Evolutionary conservation across 2,329 filamentous ascomycete species (phyloP).

Genomic region (Dactylellina cionopaga): DNA sequence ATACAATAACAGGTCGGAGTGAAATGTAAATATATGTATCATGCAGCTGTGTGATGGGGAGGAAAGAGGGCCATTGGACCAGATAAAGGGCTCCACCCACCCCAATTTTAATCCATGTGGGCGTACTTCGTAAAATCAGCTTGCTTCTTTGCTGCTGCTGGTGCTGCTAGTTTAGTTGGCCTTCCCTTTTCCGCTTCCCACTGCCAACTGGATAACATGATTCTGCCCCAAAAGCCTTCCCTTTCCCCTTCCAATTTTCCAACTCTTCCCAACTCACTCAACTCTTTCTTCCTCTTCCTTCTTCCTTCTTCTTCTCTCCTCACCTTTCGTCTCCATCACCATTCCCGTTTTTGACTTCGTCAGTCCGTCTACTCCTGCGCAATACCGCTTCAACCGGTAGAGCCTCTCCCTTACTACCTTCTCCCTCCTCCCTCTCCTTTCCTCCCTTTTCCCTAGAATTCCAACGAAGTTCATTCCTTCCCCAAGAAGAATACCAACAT

Average conservation of each 20-base stretch:
- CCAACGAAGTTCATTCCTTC: slow-evolving; percentile 49
- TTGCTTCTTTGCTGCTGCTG: too few species aligned
- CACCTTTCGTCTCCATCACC: slow-evolving; percentile 33
- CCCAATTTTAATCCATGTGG: slow-evolving; percentile 41
- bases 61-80: neutral
- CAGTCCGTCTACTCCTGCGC: neutral
- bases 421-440: slow-evolving; percentile 2
- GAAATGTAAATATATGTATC: neutral
- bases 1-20: too few species aligned
- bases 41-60: neutral
- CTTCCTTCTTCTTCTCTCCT: slow-evolving; percentile 6
- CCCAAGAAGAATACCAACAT: slow-evolving; percentile 14
- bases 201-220: too few species aligned
- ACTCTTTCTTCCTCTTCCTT: slow-evolving; percentile 4
- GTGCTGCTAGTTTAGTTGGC: too few species aligned
- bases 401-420: slow-evolving; percentile 14
- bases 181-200: slow-evolving; percentile 42
- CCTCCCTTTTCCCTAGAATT: slow-evolving; percentile 31
- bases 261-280: neutral
- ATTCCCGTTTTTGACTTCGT: slow-evolving; percentile 36
- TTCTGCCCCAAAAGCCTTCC: too few species aligned
- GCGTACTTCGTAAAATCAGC: too few species aligned
- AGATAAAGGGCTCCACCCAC: slow-evolving; percentile 22
- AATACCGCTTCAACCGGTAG: slow-evolving; percentile 31
- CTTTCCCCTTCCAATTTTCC: slow-evolving; percentile 26